These are phyloP conservation scores for Entoloma clypeatum DNA, from an alignment of 1,284 basidiomycete species.

Conservation along the genomic window DNA sequence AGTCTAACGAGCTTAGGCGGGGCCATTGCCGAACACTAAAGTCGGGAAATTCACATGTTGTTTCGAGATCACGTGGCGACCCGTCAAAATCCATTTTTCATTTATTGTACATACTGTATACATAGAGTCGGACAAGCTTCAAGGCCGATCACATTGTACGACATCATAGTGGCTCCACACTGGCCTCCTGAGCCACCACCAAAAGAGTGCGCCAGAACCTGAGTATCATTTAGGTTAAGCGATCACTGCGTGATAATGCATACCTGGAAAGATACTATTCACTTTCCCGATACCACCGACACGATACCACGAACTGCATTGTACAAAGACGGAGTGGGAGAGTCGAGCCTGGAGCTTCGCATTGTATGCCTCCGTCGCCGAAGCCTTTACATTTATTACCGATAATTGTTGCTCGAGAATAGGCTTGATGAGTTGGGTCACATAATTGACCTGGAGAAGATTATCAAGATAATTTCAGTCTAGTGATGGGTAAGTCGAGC, in stretches of 20 bases:
- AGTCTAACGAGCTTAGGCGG: neutral
- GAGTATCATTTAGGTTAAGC: conserved; percentile 1
- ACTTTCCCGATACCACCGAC: conserved; percentile 30
- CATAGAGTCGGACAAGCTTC: no score
- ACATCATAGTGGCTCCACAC: conserved; percentile 25
- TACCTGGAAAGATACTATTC: conserved; percentile 38
- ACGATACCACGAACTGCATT: conserved; percentile 42
- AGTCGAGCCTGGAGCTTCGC: conserved; percentile 35
- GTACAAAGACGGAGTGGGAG: conserved; percentile 33
- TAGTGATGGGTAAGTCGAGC: neutral
- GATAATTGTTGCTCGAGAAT: conserved; percentile 30
- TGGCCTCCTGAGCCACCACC: conserved; percentile 24
- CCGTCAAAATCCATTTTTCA: no score
- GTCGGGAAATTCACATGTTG: conserved; percentile 18
- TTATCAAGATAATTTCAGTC: neutral
- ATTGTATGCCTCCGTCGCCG: conserved; percentile 41
- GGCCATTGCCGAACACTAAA: no score
- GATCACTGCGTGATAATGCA: conserved; percentile 3
- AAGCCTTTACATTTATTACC: conserved; percentile 30
- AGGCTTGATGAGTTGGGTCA: conserved; percentile 37
- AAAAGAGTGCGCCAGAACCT: conserved; percentile 21
- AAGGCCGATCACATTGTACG: conserved; percentile 6
- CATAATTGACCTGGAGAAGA: conserved; percentile 32
- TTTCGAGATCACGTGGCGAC: no score
- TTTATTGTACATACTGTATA: no score